Evolutionary conservation across 2,329 filamentous ascomycete genomes (phyloP), one percentile per base, ranked within the genome.

Genomic region (Pyricularia grisea): DNA sequence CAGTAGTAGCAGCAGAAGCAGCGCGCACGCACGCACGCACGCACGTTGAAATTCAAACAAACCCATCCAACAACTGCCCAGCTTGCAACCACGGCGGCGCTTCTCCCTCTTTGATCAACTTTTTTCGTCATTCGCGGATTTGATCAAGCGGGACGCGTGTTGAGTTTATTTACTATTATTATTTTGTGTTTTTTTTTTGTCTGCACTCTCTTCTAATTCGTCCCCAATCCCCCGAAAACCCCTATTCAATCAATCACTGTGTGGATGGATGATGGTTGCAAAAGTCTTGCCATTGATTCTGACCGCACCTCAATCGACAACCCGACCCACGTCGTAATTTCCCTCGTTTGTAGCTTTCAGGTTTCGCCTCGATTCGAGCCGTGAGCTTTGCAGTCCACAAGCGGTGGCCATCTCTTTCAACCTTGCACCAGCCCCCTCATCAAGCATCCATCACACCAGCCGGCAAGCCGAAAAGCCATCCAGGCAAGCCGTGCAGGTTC

Each of bases 251-350:
- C 42, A 9, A 20, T 55, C 20, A 55, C 42, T 55, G 42, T 50
- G 36, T 55, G 42, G 58, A 61, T 61, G 58, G 23, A 25, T 61
- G 23, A 27, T 61, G 58, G 58, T 61, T 61, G 58, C 58, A 61
- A 25, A 61, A 55, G 42, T 55, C 42, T 55, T n/a, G 17, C 42
- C 42, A 55, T 55, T 55, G 17, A 61, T 61, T 61, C 58, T 61
- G 58, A 27, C 58, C 58, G 58, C 58, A 61, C 6, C 58, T 61
- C 23, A 25, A 61, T 25, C 25, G 58, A 25, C 58, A 61, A 61
- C 58, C 58, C 58, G 58, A 61, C 58, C 58, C 58, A 61, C 58
- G 58, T 61, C 25, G 58, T 61, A 61, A 61, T 61, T 61, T 61
- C 58, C 58, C 58, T 61, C 23, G 58, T 61, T 28, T 61, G 58